Conservation (phyloP, 1,284 basidiomycete genomes). For the Austroboletus novae-zelandiae region DNA sequence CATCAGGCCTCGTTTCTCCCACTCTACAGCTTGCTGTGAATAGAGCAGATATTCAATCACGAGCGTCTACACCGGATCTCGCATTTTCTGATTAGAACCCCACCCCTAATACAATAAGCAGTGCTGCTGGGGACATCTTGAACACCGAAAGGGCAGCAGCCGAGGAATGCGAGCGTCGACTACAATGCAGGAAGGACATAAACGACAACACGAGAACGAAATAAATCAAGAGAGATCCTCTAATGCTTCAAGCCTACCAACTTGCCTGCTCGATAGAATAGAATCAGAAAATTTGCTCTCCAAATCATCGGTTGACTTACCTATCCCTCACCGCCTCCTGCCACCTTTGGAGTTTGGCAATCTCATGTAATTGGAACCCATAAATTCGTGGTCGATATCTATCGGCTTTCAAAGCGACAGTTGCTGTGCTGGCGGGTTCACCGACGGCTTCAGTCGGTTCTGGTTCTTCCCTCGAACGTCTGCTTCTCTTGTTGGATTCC, state of each 20-base stretch:
- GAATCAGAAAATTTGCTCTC: slow-evolving; percentile 10
- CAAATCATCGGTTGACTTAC: slow-evolving; percentile 42
- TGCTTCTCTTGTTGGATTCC: slow-evolving; percentile 40
- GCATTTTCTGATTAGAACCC: slow-evolving; percentile 1
- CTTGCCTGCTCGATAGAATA: slow-evolving; percentile 20
- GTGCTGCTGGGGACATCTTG: not conserved
- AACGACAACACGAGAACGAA: not conserved
- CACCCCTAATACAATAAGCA: not conserved
- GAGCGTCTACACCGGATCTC: slow-evolving; percentile 1
- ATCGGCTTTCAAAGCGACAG: slow-evolving; percentile 83
- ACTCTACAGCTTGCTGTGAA: not conserved
- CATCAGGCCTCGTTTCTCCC: too few relatives aligned
- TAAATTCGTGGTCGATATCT: slow-evolving; percentile 88
- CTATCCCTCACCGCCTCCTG: slow-evolving; percentile 85
- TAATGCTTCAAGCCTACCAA: slow-evolving; percentile 29
- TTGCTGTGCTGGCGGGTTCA: slow-evolving; percentile 71
- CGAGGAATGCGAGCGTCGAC: not conserved
- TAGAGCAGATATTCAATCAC: not conserved
- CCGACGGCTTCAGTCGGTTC: slow-evolving; percentile 54
- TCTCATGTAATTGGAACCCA: slow-evolving; percentile 92
- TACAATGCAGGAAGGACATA: slow-evolving; percentile 7
- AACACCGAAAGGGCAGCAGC: not conserved
- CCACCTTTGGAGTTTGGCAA: slow-evolving; percentile 91
- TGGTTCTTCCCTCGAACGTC: slow-evolving; percentile 50
- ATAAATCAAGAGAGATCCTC: slow-evolving; percentile 30